These are phyloP conservation scores for Sicyos baderoa DNA, from an alignment of 306 rosid genomes.

Conservation along the genomic window DNA sequence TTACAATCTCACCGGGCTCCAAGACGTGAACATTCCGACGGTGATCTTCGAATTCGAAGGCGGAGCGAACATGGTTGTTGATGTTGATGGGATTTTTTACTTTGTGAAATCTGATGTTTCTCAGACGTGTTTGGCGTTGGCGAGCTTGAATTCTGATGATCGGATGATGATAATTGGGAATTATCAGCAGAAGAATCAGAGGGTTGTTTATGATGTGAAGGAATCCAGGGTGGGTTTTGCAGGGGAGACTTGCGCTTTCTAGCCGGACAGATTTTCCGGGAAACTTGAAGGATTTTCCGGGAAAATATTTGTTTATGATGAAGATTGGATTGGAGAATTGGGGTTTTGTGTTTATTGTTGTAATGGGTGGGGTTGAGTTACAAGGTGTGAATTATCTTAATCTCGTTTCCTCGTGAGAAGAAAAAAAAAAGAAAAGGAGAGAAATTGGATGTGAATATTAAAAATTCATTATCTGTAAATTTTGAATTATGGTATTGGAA, in stretches of 20 bases:
- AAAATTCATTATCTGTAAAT: too few species aligned
- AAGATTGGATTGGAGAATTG: background rate
- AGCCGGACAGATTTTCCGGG: background rate
- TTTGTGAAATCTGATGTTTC: constrained; percentile 55
- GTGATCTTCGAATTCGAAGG: constrained; percentile 53
- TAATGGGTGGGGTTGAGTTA: background rate
- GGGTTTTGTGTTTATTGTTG: background rate
- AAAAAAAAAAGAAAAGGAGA: background rate
- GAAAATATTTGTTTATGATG: background rate
- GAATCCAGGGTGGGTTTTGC: constrained; percentile 73
- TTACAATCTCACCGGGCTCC: constrained; percentile 49
- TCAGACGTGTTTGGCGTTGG: constrained; percentile 67
- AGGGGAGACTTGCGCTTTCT: constrained; percentile 57
- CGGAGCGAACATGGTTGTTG: constrained; percentile 48
- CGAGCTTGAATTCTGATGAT: constrained; percentile 49
- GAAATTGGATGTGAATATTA: too few species aligned
- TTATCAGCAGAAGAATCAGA: constrained; percentile 82
- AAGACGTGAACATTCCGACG: constrained; percentile 48
- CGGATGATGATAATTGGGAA: constrained; percentile 60
- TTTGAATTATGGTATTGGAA: background rate
- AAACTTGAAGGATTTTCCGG: background rate
- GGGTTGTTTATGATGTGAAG: constrained; percentile 66
- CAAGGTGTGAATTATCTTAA: background rate
- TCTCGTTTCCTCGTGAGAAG: background rate
- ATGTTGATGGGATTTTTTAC: constrained; percentile 47